A percentile compares a stretch with the other conserved stretches of the same genome.
Conservation (phyloP, 2,329 filamentous ascomycete species). For the Myriosclerotinia curreyana region DNA sequence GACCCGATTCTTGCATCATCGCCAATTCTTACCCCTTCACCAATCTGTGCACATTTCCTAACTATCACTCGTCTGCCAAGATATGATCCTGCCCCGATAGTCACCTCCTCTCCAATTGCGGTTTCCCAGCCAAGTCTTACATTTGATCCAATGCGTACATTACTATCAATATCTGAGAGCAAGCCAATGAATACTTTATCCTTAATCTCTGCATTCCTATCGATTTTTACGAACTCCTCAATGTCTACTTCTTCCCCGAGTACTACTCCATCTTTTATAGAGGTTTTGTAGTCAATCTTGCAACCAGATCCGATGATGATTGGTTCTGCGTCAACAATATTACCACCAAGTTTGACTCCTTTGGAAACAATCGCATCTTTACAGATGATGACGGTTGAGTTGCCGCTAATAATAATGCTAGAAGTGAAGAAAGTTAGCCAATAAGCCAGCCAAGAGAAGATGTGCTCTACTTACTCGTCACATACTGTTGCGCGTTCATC, state of each 20-base stretch:
- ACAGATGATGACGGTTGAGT: no score
- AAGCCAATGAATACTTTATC: neutral
- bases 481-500: neutral
- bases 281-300: neutral
- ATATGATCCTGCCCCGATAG: neutral
- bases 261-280: neutral
- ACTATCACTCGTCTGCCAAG: rapidly evolving
- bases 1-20: rapidly evolving
- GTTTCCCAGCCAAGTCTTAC: neutral
- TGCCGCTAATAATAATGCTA: neutral
- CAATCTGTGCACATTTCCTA: neutral
- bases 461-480: neutral
- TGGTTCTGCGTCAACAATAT: neutral
- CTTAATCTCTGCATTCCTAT: neutral
- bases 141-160: neutral
- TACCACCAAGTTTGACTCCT: no score
- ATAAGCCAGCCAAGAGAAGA: neutral
- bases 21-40: neutral
- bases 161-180: neutral
- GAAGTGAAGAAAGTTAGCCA: neutral
- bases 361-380: neutral
- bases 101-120: neutral
- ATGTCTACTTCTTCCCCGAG: neutral
- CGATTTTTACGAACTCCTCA: neutral
- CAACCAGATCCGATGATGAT: neutral